These are phyloP conservation scores for Tylopilus sp. DNA, from an alignment of 768 basidiomycete species.

Conservation along the genomic window DNA sequence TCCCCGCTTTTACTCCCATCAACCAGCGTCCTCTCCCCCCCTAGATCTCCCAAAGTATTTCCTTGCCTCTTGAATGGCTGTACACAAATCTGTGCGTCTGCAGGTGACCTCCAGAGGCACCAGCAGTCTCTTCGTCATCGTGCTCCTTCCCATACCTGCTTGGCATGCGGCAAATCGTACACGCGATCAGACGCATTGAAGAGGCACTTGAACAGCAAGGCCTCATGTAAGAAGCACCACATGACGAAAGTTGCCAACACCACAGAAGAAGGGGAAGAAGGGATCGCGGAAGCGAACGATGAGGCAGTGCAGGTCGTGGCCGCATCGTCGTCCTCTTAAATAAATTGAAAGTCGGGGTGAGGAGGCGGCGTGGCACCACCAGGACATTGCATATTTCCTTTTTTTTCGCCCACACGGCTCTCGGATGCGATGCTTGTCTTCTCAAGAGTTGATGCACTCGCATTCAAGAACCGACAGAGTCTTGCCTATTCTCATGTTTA, in stretches of 20 bases:
- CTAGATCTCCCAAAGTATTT: slow-evolving; percentile 17
- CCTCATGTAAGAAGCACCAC: slow-evolving; percentile 25
- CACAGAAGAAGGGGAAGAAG: slow-evolving; percentile 9
- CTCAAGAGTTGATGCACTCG: not conserved
- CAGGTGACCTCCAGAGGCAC: slow-evolving; percentile 28
- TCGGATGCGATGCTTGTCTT: not conserved
- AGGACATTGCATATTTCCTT: not conserved
- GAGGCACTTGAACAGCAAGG: slow-evolving; percentile 30
- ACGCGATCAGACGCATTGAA: slow-evolving; percentile 32
- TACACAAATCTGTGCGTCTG: slow-evolving; percentile 26
- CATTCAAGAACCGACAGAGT: not conserved
- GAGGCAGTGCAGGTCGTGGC: slow-evolving; percentile 16
- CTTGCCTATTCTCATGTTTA: not conserved
- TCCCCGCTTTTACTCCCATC: slow-evolving; percentile 1
- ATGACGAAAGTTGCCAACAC: slow-evolving; percentile 8
- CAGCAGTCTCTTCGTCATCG: slow-evolving; percentile 29
- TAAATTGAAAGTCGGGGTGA: slow-evolving; percentile 11
- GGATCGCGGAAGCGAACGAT: slow-evolving; percentile 14
- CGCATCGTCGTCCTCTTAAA: not conserved
- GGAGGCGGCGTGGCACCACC: slow-evolving; percentile 15
- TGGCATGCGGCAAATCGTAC: slow-evolving; percentile 26
- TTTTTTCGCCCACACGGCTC: not conserved
- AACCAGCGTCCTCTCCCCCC: not conserved
- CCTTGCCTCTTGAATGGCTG: slow-evolving; percentile 25
- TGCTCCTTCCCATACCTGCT: slow-evolving; percentile 20